phyloP scores from a whole-genome alignment of 345 rosid genomes.

The Gossypium sturtianum region DNA sequence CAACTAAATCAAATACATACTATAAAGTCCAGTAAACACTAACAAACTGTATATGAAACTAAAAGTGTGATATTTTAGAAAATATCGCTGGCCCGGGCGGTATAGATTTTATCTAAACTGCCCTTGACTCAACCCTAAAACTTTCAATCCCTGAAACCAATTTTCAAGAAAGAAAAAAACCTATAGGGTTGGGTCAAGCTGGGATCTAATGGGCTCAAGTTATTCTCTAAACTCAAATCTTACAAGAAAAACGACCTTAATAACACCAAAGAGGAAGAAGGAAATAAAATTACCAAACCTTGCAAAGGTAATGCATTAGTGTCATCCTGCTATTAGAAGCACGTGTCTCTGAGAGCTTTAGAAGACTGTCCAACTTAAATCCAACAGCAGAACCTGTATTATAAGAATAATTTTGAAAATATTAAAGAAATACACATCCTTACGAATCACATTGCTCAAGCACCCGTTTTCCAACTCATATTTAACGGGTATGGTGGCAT shows the following conservation, averaged over 20 bases:
- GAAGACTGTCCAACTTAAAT: conserved; percentile 95
- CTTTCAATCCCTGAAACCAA: no score
- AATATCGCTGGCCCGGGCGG: no score
- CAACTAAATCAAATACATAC: background rate
- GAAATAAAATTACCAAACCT: conserved; percentile 38
- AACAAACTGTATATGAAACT: background rate
- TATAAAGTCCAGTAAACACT: background rate
- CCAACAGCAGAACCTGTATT: conserved; percentile 93
- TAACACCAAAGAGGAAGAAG: background rate
- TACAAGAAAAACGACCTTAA: conserved; percentile 2
- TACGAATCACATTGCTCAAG: background rate
- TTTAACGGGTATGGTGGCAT: background rate
- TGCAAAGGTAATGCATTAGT: conserved; percentile 96
- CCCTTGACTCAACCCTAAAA: no score
- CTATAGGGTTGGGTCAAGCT: no score
- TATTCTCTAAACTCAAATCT: background rate
- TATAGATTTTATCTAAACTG: no score
- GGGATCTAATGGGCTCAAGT: no score
- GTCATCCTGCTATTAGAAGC: conserved; percentile 93
- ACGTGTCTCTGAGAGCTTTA: conserved; percentile 88
- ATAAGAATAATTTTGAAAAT: conserved; percentile 14
- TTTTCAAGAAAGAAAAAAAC: no score
- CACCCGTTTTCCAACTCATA: background rate
- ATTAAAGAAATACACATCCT: background rate
- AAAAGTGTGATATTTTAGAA: background rate